Base-by-base conservation (phyloP, 164 flowering plant genomes). In the Vitis vinifera region DNA sequence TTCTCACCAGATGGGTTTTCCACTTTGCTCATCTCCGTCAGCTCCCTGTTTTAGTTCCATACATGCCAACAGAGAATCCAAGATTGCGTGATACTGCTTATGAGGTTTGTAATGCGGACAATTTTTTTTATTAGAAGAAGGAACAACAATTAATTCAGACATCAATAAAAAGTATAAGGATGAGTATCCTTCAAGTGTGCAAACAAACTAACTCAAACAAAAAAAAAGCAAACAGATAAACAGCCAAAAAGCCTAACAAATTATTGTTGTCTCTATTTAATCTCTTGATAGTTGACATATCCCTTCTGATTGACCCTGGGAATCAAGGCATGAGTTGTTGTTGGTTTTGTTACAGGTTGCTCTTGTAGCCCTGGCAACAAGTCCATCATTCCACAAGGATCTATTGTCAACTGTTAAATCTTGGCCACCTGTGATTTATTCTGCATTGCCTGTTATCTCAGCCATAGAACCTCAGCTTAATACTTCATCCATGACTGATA, bases 11-110 rank as follows among this genome's bases (percentile, higher is more conserved):
- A 80, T 96, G 98, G 99, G 91, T 92, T 75, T 90, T 93, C 85
- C 97, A 89, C 74, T 96, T 93, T 85, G 97, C 99, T 71, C 98
- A 96, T 77, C 93, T 93, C 14, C 98, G 98, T 57, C 99, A 96
- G 75, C 99, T 96, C 71, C 97, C 95, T 55, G 91, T 92, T 30
- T 80, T 96, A 79, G 97, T 88, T 78, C 98, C 92, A 57, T 88
- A 88, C 65, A 91, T 96, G 65, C 98, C 98, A 68, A 96, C 92
- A 67, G 91, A 86, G 65, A 86, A 86, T 69, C 99, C 99, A 61
- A 88, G 85, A 79, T 75, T 96, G 72, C 90, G 91, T 67, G 97
- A 96, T 77, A 89, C 97, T 77, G 93, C 91, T 67, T 96, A 96
- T 85, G 98, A 96, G 98, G 99, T 96, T 55, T 78, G 84, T 65